Evolutionary conservation across 345 rosid species (phyloP), one percentile per base, ranked within the genome.

Genomic region (Bruguiera parviflora): DNA sequence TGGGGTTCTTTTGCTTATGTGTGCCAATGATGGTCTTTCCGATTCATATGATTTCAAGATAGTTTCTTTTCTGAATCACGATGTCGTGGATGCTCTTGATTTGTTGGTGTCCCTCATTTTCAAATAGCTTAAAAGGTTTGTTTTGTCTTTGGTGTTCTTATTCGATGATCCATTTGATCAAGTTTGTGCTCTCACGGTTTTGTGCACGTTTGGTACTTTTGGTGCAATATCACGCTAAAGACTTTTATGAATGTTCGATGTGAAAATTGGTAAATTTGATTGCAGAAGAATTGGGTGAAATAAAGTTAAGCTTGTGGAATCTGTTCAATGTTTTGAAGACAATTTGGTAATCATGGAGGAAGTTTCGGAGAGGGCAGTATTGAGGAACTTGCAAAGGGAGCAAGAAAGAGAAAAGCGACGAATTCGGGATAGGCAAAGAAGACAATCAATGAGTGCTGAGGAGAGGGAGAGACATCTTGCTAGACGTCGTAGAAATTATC

Each of bases 401-500:
- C 91, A 85, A 56, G 96, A 95, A 55, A 84, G 91, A 53, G 98
- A 92, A 58, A 80, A 95, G 25, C 79, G 99, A 28, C 93, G 99
- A 67, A 71, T 85, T 43, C 73, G 92, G 58, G 98, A 92, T 72
- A 78, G 98, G 71, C 88, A 95, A 65, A 86, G 99, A 70, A 83
- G 98, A 72, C 96, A 87, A 58, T 86, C 92, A 27, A 95, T 95
- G 98, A 92, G 87, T 78, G 81, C 77, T 31, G 94, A 88, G 51
- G 96, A 95, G 79, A 87, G 89, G 76, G 98, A 95, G 58, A 88
- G 80, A 37, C 98, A 95, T 80, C 89, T 95, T 43, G 96, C 98
- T 57, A 70, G 96, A 61, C 96, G 99, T 20, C 93, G 99, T 21
- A 82, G 85, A 65, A 92, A 95, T 68, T 92, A 95, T 62, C 96